Base-by-base conservation (phyloP, 73 alveolate species). In the Paramecium biaurelia region DNA sequence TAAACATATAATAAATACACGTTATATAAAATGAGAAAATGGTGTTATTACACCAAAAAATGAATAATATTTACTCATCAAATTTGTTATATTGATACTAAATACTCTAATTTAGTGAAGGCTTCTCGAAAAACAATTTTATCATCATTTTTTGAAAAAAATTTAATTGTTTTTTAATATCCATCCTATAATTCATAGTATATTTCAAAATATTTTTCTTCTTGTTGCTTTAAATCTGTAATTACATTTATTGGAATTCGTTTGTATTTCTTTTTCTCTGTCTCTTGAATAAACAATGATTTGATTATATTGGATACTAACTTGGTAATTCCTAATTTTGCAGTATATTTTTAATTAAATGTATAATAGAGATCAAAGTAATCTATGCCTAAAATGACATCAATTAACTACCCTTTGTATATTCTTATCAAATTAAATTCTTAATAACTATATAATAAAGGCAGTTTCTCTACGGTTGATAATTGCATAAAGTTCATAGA, bases 151-250 rank as follows among this genome's bases (percentile, higher is more conserved):
- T 32, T 63, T 21, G 84, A n/a, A 23, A 30, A 24, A 30, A 63
- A 63, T 30, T 30, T 30, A 7, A 63, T 63, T 14, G 24, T 23
- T 63, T 63, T 63, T 30, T 26, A 30, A 20, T 63, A 63, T 63
- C 84, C 84, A 63, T 63, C 84, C 26, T 30, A 63, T 63, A 63
- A 63, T 30, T 63, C 84, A 63, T 63, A 63, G 20, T 11, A 63
- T 63, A 63, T 24, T 63, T 63, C 84, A 63, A 63, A 63, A 32
- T 63, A 63, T 63, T 63, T 63, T 30, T 63, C 84, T 63, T 63
- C 26, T 23, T 63, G 41, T 7, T 63, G 11, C 23, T 63, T 63
- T 32, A 63, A 32, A 30, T 63, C 84, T 26, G 84, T 63, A 14
- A 63, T 63, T 3, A 30, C 49, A 63, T 30, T 63, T 26, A 63